Percentiles rank a stretch among this genome's conserved stretches.
phyloP scores from a whole-genome alignment of 805 yeast species.

The Huiozyma naganishii region DNA sequence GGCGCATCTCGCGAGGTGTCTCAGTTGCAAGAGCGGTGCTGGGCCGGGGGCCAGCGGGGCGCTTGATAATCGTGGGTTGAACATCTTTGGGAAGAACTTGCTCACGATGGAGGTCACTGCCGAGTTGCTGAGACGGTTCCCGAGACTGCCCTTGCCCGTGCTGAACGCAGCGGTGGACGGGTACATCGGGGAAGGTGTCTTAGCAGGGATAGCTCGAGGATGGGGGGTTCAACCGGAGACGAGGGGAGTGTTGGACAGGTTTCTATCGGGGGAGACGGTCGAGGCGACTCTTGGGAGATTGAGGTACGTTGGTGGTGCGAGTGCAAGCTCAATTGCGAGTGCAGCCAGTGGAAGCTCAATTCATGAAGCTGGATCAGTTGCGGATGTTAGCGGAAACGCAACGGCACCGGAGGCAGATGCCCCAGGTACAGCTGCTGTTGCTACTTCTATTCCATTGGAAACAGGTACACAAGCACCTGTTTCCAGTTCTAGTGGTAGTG shows the following conservation, averaged over 20 bases:
- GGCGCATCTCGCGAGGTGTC: conserved; percentile 68
- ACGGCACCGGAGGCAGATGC: too few relatives aligned
- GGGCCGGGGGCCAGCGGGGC: too few relatives aligned
- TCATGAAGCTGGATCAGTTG: conserved; percentile 1
- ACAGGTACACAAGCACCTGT: too few relatives aligned
- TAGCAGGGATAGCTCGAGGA: conserved; percentile 52
- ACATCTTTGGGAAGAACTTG: conserved; percentile 72
- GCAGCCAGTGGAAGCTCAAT: conserved; percentile 18
- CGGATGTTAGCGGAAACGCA: conserved; percentile 6
- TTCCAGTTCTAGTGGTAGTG: conserved; percentile 6
- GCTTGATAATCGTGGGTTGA: conserved; percentile 61
- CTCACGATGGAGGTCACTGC: conserved; percentile 69
- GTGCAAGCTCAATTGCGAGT: conserved; percentile 31
- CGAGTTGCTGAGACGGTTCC: conserved; percentile 63
- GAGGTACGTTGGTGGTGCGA: conserved; percentile 46
- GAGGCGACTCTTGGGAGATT: conserved; percentile 60
- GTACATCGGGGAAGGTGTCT: conserved; percentile 55
- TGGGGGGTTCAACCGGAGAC: conserved; percentile 89
- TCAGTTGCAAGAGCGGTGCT: conserved; percentile 44
- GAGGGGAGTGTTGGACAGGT: conserved; percentile 51
- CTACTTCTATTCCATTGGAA: too few relatives aligned
- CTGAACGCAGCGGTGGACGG: conserved; percentile 68
- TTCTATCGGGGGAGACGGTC: conserved; percentile 57
- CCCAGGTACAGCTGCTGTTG: too few relatives aligned
- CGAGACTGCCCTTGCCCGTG: conserved; percentile 78